These are phyloP conservation scores for Cordyceps pruinosa DNA, from an alignment of 2,329 filamentous ascomycete species.

Conservation along the genomic window DNA sequence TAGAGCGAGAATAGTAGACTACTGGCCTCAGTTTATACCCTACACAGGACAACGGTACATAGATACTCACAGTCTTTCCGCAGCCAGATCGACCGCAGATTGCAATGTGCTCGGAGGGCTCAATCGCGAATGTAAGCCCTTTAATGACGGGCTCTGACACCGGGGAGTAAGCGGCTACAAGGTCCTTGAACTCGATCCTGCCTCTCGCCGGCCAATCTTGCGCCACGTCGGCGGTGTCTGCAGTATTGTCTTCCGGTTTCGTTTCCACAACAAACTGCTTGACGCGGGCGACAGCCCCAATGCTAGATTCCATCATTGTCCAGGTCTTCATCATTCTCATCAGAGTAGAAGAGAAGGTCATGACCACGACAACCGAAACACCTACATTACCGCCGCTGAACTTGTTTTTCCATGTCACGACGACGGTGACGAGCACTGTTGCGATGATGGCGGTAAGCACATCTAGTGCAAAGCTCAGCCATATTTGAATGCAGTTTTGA, in stretches of 20 bases:
- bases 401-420: conserved; percentile 27
- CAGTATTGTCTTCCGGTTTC: conserved; percentile 10
- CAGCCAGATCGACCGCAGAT: not conserved
- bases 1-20: too few species aligned
- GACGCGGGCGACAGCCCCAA: conserved; percentile 22
- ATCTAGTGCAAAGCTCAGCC: not conserved
- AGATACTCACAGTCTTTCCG: not conserved
- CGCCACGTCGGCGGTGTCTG: not conserved
- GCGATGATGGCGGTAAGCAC: conserved; percentile 25
- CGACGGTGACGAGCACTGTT: conserved; percentile 36
- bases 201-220: not conserved
- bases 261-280: conserved; percentile 15
- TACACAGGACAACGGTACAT: too few species aligned
- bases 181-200: not conserved
- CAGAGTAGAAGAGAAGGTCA: conserved; percentile 22
- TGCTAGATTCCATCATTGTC: conserved; percentile 22
- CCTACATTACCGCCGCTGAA: conserved; percentile 23
- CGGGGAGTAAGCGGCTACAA: not conserved
- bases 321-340: conserved; percentile 28
- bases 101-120: not conserved
- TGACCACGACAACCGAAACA: conserved; percentile 21
- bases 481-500: not conserved
- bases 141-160: not conserved
- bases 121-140: not conserved
- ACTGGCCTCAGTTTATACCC: too few species aligned